A percentile compares a stretch with the other conserved stretches of the same genome.
phyloP scores from a whole-genome alignment of 768 basidiomycete species.

The Mycena crocata region DNA sequence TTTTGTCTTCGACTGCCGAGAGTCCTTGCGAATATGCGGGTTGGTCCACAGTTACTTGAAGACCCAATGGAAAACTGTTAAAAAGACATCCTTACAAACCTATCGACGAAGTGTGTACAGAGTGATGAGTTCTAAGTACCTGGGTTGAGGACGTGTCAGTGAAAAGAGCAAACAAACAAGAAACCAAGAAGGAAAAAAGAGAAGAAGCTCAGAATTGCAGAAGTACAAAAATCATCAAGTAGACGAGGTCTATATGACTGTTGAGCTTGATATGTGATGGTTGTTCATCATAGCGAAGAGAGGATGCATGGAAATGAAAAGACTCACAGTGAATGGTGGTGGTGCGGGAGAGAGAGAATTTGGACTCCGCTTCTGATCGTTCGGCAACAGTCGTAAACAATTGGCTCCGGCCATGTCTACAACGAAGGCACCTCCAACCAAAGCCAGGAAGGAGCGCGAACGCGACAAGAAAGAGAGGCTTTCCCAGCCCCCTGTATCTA shows the following conservation, averaged over 20 bases:
- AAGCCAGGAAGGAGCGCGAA: conserved; percentile 51
- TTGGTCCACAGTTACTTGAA: too few relatives aligned
- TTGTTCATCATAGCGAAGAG: conserved; percentile 58
- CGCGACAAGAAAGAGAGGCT: conserved; percentile 50
- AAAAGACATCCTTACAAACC: too few relatives aligned
- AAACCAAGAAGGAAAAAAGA: conserved; percentile 17
- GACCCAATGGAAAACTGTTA: too few relatives aligned
- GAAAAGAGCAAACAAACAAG: conserved; percentile 7
- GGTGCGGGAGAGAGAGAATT: conserved; percentile 7
- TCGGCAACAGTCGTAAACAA: too few relatives aligned
- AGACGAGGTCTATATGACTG: conserved; percentile 63
- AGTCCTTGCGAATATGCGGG: too few relatives aligned
- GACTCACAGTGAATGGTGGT: conserved; percentile 20
- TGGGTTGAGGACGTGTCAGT: conserved; percentile 6
- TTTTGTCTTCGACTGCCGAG: too few relatives aligned
- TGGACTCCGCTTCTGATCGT: neutral
- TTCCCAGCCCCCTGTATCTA: conserved; percentile 38
- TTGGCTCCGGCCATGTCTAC: conserved; percentile 37
- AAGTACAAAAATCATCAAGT: conserved; percentile 62
- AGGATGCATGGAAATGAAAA: conserved; percentile 11
- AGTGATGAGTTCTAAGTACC: too few relatives aligned
- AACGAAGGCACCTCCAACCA: conserved; percentile 36
- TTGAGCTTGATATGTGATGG: conserved; percentile 74
- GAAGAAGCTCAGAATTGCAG: conserved; percentile 66
- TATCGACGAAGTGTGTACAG: too few relatives aligned